These are phyloP conservation scores for Tilletiopsis washingtonensis DNA, from an alignment of 1,284 basidiomycete species.

Conservation along the genomic window DNA sequence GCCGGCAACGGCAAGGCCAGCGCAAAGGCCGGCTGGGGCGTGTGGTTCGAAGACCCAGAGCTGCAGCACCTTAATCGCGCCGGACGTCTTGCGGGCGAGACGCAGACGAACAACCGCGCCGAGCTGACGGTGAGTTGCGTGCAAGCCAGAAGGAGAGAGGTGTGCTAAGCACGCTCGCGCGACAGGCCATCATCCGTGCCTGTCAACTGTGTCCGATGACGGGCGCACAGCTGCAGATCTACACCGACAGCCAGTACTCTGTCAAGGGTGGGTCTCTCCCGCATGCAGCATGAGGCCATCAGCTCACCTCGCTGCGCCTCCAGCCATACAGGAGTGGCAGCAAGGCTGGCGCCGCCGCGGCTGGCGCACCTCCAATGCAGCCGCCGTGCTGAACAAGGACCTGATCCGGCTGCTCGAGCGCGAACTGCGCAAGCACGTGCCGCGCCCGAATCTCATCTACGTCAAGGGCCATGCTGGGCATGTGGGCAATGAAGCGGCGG, in stretches of 20 bases:
- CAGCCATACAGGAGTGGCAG: constrained; percentile 64
- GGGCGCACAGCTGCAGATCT: constrained; percentile 56
- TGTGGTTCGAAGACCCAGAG: constrained; percentile 19
- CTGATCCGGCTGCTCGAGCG: constrained; percentile 58
- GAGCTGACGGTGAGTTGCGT: constrained; percentile 61
- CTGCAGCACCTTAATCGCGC: constrained; percentile 58
- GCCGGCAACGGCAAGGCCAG: constrained; percentile 59
- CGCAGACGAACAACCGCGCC: constrained; percentile 78
- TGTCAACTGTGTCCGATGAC: constrained; percentile 59
- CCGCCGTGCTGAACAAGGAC: constrained; percentile 59
- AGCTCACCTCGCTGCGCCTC: too few relatives aligned
- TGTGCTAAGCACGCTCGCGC: too few relatives aligned
- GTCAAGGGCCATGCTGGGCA: constrained; percentile 66
- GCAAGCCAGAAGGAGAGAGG: too few relatives aligned
- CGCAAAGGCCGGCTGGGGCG: constrained; percentile 38
- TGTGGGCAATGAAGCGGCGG: constrained; percentile 70
- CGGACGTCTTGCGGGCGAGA: constrained; percentile 65
- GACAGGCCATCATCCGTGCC: constrained; percentile 67
- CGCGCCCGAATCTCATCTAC: constrained; percentile 53
- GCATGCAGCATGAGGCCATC: too few relatives aligned
- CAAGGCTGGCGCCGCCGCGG: constrained; percentile 56
- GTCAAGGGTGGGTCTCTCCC: constrained; percentile 50
- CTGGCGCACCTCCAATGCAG: constrained; percentile 54
- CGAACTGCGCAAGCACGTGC: constrained; percentile 7
- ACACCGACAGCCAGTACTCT: constrained; percentile 68